Evolutionary conservation across 179 eudicot genomes (phyloP).

Genomic region (Sideroxylon spinosum): DNA sequence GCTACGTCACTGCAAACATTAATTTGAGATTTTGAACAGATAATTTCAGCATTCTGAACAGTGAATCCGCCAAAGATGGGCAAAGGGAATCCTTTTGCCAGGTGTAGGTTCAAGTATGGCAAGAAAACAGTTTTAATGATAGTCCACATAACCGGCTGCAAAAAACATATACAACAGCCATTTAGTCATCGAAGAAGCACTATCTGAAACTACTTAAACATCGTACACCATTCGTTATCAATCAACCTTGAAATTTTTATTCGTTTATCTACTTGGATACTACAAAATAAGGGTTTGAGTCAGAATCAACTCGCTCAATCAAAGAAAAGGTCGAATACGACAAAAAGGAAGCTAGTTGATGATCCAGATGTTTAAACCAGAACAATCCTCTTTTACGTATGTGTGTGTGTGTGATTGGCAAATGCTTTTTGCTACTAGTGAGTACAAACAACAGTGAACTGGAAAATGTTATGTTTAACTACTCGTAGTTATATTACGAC

Average conservation of each 20-base stretch:
- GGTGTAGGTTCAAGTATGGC: slow-evolving; percentile 60
- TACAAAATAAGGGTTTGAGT: not conserved
- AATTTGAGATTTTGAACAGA: slow-evolving; percentile 37
- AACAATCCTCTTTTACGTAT: too few species aligned
- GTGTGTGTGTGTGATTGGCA: too few species aligned
- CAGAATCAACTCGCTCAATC: not conserved
- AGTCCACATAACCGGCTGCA: slow-evolving; percentile 82
- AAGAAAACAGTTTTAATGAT: slow-evolving; percentile 57
- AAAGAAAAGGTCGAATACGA: not conserved
- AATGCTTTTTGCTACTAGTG: not conserved
- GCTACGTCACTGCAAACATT: slow-evolving; percentile 56
- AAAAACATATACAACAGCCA: slow-evolving; percentile 2
- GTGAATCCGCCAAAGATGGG: slow-evolving; percentile 69
- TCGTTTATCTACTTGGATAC: not conserved
- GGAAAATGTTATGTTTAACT: not conserved
- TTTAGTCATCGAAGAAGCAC: not conserved
- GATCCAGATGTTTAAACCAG: too few species aligned
- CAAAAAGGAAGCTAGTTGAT: not conserved
- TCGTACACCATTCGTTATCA: not conserved
- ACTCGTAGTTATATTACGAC: not conserved
- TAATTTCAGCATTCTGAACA: slow-evolving; percentile 56
- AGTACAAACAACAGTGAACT: not conserved
- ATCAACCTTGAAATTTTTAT: not conserved
- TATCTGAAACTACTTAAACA: not conserved
- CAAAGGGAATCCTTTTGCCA: slow-evolving; percentile 61